Evolutionary conservation across 345 rosid genomes (phyloP).

Genomic region (Adansonia digitata): DNA sequence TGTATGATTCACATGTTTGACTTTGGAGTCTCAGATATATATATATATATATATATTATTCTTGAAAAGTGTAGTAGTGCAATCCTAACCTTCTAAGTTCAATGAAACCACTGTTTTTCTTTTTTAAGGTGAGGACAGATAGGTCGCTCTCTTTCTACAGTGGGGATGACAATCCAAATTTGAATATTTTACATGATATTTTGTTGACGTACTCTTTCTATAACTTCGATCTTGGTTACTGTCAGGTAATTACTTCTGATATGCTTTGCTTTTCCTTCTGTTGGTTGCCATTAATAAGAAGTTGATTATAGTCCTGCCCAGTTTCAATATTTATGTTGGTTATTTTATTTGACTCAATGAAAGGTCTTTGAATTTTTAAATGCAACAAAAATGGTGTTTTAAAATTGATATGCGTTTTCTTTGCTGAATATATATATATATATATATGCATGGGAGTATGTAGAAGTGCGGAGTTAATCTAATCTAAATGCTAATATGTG

Average conservation of each 20-base stretch:
- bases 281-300: not conserved
- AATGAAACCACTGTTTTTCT: not conserved
- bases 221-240: conserved; percentile 96
- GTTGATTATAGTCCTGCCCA: not conserved
- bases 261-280: not conserved
- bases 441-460: not conserved
- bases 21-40: not conserved
- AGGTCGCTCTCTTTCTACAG: conserved; percentile 69
- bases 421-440: not conserved
- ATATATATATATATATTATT: not conserved
- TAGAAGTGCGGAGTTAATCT: not conserved
- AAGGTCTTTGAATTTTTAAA: not conserved
- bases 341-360: not conserved
- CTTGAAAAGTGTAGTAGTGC: not conserved
- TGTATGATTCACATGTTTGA: conserved; percentile 21
- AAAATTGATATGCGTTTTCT: not conserved
- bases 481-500: not conserved
- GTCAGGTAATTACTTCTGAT: conserved; percentile 62
- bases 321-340: not conserved
- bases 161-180: conserved; percentile 89
- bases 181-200: conserved; percentile 74
- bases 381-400: not conserved
- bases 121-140: conserved; percentile 91
- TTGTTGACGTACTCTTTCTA: conserved; percentile 87
- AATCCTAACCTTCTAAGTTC: conserved; percentile 10